Base-by-base conservation (phyloP, 164 flowering plant species). In the Macadamia tetraphylla region DNA sequence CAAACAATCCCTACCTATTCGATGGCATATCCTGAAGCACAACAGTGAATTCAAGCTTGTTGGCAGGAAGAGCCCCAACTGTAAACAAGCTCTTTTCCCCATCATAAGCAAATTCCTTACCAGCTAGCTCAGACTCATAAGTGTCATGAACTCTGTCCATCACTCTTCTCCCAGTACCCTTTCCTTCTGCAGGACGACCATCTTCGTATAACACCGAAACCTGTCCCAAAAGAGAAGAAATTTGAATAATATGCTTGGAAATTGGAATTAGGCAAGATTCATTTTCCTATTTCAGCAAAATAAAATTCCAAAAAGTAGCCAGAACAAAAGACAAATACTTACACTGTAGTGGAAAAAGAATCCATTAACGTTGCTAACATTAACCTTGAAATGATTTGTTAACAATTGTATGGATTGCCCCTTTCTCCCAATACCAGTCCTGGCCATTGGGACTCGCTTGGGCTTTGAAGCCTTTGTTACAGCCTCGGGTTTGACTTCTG, bases 11-110 rank as follows among this genome's bases (percentile, higher is more conserved):
- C 11, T 69, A 92, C 99, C 89, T 84, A 60, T 72, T 86, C 0
- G 92, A 84, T 0, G 84, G 23, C 0, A 82, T 51, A 31, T 90
- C 94, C 63, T 92, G 98, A 14, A 94, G 85, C 14, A 92, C 87
- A 70, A 94, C 88, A 35, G 88, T 82, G 67, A 90, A 94, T 65
- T 94, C 97, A 3, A 83, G 78, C 57, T 90, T 92, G 73, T 90
- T 92, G 0, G 77, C 74, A 0, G 99, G 97, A 12, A 94, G 90
- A 6, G 96, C 43, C 44, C 99, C 99, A 64, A 87, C 72, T 5
- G 99, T 89, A 61, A 90, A 92, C 76, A 94, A 73, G 71, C 89
- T 90, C 74, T 94, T 90, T 58, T 92, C 98, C 0, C 99, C 99
- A 76, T 94, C 98, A 78, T 91, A 94, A 0, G 98, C 97, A 75